These are phyloP conservation scores for Falciphora oryzae DNA, from an alignment of 2,329 filamentous ascomycete species.

Conservation along the genomic window DNA sequence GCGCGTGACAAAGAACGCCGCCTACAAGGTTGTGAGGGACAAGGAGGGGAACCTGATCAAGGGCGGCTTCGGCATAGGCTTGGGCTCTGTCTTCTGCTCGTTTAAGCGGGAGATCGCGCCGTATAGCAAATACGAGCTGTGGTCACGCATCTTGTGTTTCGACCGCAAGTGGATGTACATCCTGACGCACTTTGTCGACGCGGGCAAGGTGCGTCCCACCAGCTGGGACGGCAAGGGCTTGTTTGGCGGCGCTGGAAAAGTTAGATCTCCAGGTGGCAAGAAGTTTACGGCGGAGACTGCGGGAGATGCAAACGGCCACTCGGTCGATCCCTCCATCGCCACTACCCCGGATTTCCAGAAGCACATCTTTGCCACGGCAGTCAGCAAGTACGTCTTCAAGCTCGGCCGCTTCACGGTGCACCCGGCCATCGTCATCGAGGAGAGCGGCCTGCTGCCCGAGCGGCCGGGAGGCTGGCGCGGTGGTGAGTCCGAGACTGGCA, in stretches of 20 bases:
- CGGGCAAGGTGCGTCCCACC: conserved; percentile 50
- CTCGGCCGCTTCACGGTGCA: conserved; percentile 77
- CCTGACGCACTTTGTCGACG: conserved; percentile 65
- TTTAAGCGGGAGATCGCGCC: conserved; percentile 70
- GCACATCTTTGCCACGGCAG: conserved; percentile 63
- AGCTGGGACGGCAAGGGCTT: conserved; percentile 45
- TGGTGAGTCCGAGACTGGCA: conserved; percentile 27
- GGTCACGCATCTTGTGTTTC: conserved; percentile 65
- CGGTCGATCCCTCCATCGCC: conserved; percentile 11
- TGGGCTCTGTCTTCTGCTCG: conserved; percentile 67
- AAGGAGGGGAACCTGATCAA: conserved; percentile 43
- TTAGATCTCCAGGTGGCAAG: conserved; percentile 17
- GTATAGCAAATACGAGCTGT: conserved; percentile 66
- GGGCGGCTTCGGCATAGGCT: conserved; percentile 55
- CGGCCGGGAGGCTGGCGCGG: conserved; percentile 61
- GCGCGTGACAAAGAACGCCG: conserved; percentile 41
- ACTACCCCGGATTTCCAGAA: conserved; percentile 44
- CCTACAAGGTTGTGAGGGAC: conserved; percentile 44
- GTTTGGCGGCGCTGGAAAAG: conserved; percentile 26
- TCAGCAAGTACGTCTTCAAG: conserved; percentile 81
- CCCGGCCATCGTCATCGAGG: conserved; percentile 67
- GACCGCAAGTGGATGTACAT: conserved; percentile 80
- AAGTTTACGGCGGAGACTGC: conserved; percentile 28
- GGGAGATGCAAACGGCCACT: conserved; percentile 29
- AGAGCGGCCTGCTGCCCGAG: conserved; percentile 67